These are phyloP conservation scores for Trebouxia gelatinosa DNA, from an alignment of 163 green algal species.

Conservation along the genomic window DNA sequence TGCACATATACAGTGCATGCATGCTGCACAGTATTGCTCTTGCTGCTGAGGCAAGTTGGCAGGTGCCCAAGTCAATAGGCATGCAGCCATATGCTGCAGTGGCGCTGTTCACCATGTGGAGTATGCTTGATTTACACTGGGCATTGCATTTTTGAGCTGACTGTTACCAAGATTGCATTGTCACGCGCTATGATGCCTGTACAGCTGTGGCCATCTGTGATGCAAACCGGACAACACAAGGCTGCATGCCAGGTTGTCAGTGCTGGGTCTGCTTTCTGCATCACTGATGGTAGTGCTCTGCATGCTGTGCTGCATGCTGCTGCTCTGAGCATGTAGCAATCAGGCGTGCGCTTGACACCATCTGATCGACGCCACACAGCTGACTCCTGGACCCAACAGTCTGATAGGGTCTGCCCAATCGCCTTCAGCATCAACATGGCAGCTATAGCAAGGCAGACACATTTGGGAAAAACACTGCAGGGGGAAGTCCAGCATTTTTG, in stretches of 20 bases:
- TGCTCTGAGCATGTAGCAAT: too few relatives aligned
- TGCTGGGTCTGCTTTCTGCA: too few relatives aligned
- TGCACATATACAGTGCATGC: background rate
- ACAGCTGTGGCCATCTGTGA: too few relatives aligned
- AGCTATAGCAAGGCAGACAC: background rate
- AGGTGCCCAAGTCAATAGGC: background rate
- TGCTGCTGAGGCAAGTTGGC: background rate
- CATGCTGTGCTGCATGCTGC: background rate
- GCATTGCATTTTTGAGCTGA: background rate
- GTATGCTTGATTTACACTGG: background rate
- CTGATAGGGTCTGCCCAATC: too few relatives aligned
- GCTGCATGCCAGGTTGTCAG: too few relatives aligned
- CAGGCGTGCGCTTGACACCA: too few relatives aligned
- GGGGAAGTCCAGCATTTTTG: constrained; percentile 15
- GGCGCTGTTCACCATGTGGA: background rate
- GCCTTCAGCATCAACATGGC: background rate
- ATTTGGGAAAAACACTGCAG: background rate
- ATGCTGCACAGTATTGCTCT: background rate
- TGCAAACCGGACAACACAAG: too few relatives aligned
- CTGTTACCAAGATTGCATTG: too few relatives aligned
- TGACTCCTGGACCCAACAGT: too few relatives aligned
- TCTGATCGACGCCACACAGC: too few relatives aligned
- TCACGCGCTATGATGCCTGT: too few relatives aligned
- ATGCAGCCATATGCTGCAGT: background rate
- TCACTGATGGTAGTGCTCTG: background rate